Evolutionary conservation across 2,329 filamentous ascomycete genomes (phyloP).

Genomic region (Pseudopyricularia javanii): DNA sequence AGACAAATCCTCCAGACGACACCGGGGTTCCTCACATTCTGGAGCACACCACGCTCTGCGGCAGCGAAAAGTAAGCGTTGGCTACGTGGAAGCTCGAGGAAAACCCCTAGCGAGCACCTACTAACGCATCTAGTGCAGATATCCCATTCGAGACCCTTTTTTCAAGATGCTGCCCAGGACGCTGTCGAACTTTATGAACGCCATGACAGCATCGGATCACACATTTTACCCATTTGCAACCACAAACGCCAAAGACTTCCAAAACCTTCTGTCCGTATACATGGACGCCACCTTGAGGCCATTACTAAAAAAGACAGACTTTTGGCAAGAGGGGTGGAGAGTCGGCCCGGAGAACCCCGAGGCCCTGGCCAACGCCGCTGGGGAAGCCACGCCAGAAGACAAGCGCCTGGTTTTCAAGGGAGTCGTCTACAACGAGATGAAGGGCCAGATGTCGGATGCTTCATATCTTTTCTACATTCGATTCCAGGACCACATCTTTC

Average conservation of each 20-base stretch:
- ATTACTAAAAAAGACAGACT: conserved; percentile 80
- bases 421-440: conserved; percentile 99
- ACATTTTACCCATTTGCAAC: conserved; percentile 98
- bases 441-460: conserved; percentile 95
- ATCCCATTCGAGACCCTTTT: conserved; percentile 96
- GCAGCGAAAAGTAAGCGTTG: conserved; percentile 66
- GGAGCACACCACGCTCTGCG: conserved; percentile 93
- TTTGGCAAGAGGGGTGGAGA: conserved; percentile 93
- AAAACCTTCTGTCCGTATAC: conserved; percentile 93
- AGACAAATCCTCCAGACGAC: conserved; percentile 94
- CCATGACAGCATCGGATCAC: conserved; percentile 90
- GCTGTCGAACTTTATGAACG: conserved; percentile 99
- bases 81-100: neutral
- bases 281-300: conserved; percentile 89
- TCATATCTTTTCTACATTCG: conserved; percentile 92
- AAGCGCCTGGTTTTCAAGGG: conserved; percentile 85
- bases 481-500: conserved; percentile 90
- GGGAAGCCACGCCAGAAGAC: conserved; percentile 36
- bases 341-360: conserved; percentile 83
- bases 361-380: conserved; percentile 32
- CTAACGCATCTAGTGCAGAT: conserved; percentile 34
- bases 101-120: neutral
- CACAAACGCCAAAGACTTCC: conserved; percentile 89
- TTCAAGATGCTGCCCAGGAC: conserved; percentile 99
- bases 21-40: conserved; percentile 95